Percentiles rank a stretch among this genome's conserved stretches.
Evolutionary conservation across 1,284 basidiomycete genomes (phyloP).

Genomic region (Sporisorium graminicola): DNA sequence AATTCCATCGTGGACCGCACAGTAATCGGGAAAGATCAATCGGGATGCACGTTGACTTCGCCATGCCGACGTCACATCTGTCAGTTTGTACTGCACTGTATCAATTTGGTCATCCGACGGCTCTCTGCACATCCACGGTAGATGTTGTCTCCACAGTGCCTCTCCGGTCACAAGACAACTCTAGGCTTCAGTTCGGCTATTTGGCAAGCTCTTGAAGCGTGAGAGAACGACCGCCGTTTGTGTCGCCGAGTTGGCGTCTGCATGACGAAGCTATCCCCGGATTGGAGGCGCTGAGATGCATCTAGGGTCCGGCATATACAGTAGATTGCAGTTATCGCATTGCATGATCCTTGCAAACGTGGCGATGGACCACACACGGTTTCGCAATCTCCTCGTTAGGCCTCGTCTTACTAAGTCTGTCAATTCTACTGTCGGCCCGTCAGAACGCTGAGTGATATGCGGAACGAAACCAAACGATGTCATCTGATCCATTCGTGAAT

Average conservation of each 20-base stretch:
- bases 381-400: neutral
- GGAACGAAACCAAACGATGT: neutral
- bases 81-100: too few relatives aligned
- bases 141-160: constrained; percentile 7
- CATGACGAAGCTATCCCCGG: neutral
- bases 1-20: neutral
- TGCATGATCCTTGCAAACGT: constrained; percentile 14
- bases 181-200: neutral
- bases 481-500: neutral
- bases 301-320: constrained; percentile 12
- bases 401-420: neutral
- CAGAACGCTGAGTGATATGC: neutral
- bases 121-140: constrained; percentile 1
- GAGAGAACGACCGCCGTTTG: neutral
- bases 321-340: neutral
- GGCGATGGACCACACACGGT: neutral
- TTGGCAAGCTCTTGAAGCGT: neutral
- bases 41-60: constrained; percentile 12
- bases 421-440: neutral
- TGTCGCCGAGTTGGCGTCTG: neutral
- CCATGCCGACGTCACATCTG: constrained; percentile 29
- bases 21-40: neutral
- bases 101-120: constrained; percentile 3
- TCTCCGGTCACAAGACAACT: neutral
- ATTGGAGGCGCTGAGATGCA: neutral